Evolutionary conservation across 495 filamentous ascomycete species (phyloP), one percentile per base, ranked within the genome.

Genomic region (Hypoxylon trugodes): DNA sequence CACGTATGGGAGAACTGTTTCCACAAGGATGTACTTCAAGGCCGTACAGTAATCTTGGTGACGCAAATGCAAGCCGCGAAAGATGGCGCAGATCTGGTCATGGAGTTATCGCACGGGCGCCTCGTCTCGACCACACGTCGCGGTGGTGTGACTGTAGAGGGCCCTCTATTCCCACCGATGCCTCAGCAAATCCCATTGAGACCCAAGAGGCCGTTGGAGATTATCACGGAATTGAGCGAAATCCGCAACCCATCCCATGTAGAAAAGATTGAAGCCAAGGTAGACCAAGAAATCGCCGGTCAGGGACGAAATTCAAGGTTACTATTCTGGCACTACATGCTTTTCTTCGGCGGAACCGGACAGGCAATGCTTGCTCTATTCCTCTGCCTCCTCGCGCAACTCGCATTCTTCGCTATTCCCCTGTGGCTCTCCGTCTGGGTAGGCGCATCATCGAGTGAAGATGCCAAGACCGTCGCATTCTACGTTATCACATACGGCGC

Each of bases 1-100:
- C n/a, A n/a, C n/a, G 92, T 95, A 51, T 93, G 93, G 68, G 85
- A 91, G 40, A 80, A 92, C 54, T 90, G 89, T 25, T 83, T 95
- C 51, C 83, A 86, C 38, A 91, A 91, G 3, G 87, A 88, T 6
- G 72, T 95, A 42, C 92, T 95, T 89, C 62, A 84, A 36, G 79
- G 82, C 57, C 81, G 91, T 33, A 93, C 91, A 30, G 93, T 91
- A 67, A 88, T 95, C 18, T 71, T 95, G 54, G 91, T 95, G 13
- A 93, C 91, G 1, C 91, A 95, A 71, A 93, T 92, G 66, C 75
- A 89, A 36, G 80, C 86, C 7, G 75, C 94, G 10, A 87, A 88
- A 61, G 83, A 90, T 13, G 88, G 89, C 36, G 91, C 16, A 86
- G 85, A 56, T 76, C 92, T 18, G 64, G 76, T 6, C 76, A 80